Evolutionary conservation across 495 filamentous ascomycete species (phyloP).

Genomic region (Aspergillus saccharolyticus): DNA sequence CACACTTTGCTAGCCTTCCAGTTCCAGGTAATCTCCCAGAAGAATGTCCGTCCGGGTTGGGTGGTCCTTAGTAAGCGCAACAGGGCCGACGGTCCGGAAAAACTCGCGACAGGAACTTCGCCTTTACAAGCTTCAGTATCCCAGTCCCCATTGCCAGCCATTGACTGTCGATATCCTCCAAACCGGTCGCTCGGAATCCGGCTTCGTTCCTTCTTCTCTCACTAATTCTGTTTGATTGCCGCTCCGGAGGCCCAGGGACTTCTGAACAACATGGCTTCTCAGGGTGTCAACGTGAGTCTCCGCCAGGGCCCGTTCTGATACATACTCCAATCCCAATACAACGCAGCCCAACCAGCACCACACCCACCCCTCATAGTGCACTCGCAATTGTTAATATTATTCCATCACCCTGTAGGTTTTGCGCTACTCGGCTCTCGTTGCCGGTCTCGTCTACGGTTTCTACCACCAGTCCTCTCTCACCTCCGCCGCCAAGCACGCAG

Average conservation of each 20-base stretch:
- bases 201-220: conserved; percentile 19
- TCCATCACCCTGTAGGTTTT: conserved; percentile 63
- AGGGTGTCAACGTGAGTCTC: conserved; percentile 48
- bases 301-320: conserved; percentile 18
- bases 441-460: conserved; percentile 88
- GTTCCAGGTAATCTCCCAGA: no score
- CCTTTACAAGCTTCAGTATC: conserved; percentile 27
- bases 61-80: conserved; percentile 43
- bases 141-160: conserved; percentile 32
- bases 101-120: conserved; percentile 50
- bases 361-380: background rate
- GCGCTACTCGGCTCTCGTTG: conserved; percentile 83
- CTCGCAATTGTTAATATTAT: conserved; percentile 13
- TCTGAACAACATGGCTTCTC: conserved; percentile 41
- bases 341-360: background rate
- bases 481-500: conserved; percentile 56
- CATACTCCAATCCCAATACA: background rate
- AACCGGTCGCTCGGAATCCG: conserved; percentile 32
- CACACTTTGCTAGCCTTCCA: conserved; percentile 5
- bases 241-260: conserved; percentile 21
- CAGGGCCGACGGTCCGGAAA: conserved; percentile 43
- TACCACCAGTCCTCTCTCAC: conserved; percentile 78
- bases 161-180: conserved; percentile 38
- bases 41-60: no score
- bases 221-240: conserved; percentile 21